These are phyloP conservation scores for Tolypocladium album DNA, from an alignment of 2,329 filamentous ascomycete genomes.

Conservation along the genomic window DNA sequence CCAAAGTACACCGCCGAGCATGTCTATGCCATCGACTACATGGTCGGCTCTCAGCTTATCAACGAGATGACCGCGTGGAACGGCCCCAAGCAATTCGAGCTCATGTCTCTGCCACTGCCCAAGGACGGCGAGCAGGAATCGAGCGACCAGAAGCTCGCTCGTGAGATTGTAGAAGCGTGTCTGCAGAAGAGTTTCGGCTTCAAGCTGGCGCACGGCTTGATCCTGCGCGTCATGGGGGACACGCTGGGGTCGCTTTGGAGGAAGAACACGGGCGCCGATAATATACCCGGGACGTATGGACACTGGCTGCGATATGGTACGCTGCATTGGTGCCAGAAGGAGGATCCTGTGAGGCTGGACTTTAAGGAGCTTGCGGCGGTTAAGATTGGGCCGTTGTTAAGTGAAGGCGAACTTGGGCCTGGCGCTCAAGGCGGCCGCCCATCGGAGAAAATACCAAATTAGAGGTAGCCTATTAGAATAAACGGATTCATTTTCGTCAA, in stretches of 20 bases:
- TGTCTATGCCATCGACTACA: constrained; percentile 38
- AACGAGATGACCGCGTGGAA: constrained; percentile 42
- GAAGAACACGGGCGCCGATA: constrained; percentile 35
- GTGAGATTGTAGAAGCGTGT: constrained; percentile 39
- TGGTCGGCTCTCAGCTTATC: constrained; percentile 39
- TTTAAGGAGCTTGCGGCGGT: constrained; percentile 23
- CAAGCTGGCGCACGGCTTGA: constrained; percentile 44
- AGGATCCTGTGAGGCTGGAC: constrained; percentile 22
- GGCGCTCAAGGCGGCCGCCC: background rate
- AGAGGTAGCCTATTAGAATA: background rate
- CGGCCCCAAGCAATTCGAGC: constrained; percentile 34
- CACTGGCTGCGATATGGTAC: constrained; percentile 42
- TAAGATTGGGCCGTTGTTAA: constrained; percentile 22
- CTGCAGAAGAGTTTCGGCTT: constrained; percentile 40
- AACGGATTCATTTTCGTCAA: background rate
- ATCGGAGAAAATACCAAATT: background rate
- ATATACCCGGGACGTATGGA: constrained; percentile 39
- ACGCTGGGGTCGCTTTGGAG: constrained; percentile 45
- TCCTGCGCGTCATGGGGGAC: constrained; percentile 33
- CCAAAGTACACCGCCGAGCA: constrained; percentile 37
- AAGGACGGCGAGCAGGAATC: constrained; percentile 19
- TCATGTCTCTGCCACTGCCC: constrained; percentile 30
- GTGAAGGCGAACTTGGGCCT: background rate
- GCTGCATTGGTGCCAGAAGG: constrained; percentile 32
- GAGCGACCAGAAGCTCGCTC: constrained; percentile 33